Evolutionary conservation across 176 grass and related monocot species (phyloP).

Genomic region (Aegilops speltoides): DNA sequence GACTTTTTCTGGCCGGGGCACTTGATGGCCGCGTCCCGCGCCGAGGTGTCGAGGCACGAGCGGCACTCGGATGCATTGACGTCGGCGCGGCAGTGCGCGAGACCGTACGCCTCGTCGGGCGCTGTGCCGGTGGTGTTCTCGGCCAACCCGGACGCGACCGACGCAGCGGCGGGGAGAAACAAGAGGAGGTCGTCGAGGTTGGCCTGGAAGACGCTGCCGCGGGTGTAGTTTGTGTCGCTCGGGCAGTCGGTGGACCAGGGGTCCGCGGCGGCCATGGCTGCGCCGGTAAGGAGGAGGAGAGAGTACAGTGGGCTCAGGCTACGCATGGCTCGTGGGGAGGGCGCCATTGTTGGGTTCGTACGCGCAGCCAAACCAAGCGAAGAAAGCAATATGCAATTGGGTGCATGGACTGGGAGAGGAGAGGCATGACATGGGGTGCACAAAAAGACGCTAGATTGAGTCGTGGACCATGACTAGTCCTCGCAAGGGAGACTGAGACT

Average conservation of each 20-base stretch:
- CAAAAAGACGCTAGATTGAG: neutral
- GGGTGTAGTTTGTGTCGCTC: slow-evolving; percentile 37
- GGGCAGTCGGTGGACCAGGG: neutral
- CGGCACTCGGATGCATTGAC: slow-evolving; percentile 6
- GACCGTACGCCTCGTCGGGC: slow-evolving; percentile 34
- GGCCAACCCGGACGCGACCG: slow-evolving; percentile 26
- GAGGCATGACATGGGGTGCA: neutral
- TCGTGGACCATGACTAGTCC: no score
- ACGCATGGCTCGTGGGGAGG: neutral
- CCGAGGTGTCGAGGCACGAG: neutral
- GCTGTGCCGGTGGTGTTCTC: slow-evolving; percentile 14
- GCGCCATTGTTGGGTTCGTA: neutral
- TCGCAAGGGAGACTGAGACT: no score
- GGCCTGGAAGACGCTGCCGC: slow-evolving; percentile 40
- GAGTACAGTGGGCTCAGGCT: neutral
- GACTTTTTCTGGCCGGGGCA: neutral
- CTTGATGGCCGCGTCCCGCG: neutral
- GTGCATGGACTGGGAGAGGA: neutral
- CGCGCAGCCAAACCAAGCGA: neutral
- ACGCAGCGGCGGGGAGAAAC: slow-evolving; percentile 23
- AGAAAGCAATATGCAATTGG: neutral
- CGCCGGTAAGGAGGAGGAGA: neutral
- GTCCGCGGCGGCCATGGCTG: neutral
- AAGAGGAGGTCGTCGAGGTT: slow-evolving; percentile 47
- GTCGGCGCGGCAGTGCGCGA: slow-evolving; percentile 63